phyloP scores from a whole-genome alignment of 2,329 filamentous ascomycete genomes.

The Mycosphaerella arachidis region DNA sequence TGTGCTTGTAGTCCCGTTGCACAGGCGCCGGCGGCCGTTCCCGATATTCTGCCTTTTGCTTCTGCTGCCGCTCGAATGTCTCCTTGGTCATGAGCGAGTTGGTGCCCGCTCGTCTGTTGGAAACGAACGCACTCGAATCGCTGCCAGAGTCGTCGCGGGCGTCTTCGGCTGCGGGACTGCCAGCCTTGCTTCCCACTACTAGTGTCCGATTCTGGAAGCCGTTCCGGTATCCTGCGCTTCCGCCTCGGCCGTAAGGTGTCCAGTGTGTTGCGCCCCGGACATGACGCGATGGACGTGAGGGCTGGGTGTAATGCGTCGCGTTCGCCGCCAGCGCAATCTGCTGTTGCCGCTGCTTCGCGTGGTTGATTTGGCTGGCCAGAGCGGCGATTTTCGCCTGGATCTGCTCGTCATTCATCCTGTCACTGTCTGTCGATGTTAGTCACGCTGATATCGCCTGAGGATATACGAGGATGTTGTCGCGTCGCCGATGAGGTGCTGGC shows the following conservation, averaged over 20 bases:
- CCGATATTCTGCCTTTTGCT: slow-evolving; percentile 49
- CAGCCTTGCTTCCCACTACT: slow-evolving; percentile 38
- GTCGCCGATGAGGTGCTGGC: background rate
- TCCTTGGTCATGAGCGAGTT: slow-evolving; percentile 78
- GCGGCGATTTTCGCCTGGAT: slow-evolving; percentile 31
- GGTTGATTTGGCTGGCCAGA: slow-evolving; percentile 29
- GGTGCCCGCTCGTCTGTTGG: slow-evolving; percentile 65
- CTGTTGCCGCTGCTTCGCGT: slow-evolving; percentile 29
- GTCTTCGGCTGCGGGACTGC: slow-evolving; percentile 9
- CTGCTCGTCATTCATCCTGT: slow-evolving; percentile 28
- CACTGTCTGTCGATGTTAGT: background rate
- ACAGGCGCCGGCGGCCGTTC: background rate
- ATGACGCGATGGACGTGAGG: background rate
- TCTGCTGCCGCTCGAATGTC: slow-evolving; percentile 69
- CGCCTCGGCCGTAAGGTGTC: slow-evolving; percentile 24
- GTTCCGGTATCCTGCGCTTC: slow-evolving; percentile 27
- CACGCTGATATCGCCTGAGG: background rate
- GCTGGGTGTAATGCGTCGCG: background rate
- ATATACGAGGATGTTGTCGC: background rate
- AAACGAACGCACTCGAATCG: slow-evolving; percentile 56
- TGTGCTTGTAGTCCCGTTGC: background rate
- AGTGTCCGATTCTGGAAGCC: slow-evolving; percentile 57
- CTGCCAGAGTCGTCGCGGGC: background rate
- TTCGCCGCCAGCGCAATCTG: slow-evolving; percentile 4
- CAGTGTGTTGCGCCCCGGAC: slow-evolving; percentile 16